Percentiles rank a stretch among this genome's conserved stretches.
phyloP scores from a whole-genome alignment of 768 basidiomycete genomes.

The Mycena indigotica region DNA sequence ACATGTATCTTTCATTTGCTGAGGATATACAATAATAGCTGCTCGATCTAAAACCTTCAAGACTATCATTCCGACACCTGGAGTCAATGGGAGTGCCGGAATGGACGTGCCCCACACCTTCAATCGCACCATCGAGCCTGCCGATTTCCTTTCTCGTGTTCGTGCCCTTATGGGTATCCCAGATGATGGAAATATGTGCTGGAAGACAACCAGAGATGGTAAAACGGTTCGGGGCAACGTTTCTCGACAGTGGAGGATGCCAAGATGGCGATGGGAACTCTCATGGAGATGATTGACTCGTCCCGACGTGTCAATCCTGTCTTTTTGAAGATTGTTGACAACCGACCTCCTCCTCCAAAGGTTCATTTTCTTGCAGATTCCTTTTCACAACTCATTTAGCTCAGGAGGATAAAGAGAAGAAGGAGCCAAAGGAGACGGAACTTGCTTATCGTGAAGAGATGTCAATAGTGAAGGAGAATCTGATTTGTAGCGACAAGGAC shows the following conservation, averaged over 20 bases:
- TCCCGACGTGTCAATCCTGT: neutral
- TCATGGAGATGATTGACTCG: neutral
- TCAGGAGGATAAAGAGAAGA: neutral
- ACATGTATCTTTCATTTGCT: too few species aligned
- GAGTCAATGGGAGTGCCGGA: neutral
- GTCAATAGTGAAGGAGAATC: neutral
- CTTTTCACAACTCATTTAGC: neutral
- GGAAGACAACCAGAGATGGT: neutral
- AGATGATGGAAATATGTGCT: neutral
- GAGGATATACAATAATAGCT: too few species aligned
- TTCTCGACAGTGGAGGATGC: neutral
- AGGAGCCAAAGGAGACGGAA: constrained; percentile 1
- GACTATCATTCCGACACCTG: neutral
- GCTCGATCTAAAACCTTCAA: too few species aligned
- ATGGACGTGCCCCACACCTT: neutral
- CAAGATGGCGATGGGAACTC: neutral
- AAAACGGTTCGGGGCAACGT: neutral
- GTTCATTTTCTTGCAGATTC: too few species aligned
- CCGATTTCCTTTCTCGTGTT: neutral
- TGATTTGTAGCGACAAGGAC: neutral
- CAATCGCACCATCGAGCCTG: neutral
- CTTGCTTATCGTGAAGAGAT: constrained; percentile 1
- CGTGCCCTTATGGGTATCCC: neutral
- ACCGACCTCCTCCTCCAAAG: neutral
- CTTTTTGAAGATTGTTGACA: neutral